Base-by-base conservation (phyloP, 768 basidiomycete genomes). In the Tricholoma matsutake region DNA sequence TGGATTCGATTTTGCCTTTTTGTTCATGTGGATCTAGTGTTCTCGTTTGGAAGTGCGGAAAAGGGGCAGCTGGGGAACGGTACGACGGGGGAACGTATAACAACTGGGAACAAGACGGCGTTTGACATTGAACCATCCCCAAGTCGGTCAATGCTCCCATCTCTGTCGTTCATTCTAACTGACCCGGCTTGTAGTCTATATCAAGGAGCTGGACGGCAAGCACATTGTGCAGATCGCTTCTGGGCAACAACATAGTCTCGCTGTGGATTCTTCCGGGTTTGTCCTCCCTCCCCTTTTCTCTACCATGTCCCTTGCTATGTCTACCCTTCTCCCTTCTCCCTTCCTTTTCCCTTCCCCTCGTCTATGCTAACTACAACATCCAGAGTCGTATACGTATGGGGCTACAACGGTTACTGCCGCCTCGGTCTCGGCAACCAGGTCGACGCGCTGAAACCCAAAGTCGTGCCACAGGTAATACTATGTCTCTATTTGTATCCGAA, bases 31-130 rank as follows among this genome's bases (percentile, higher is more conserved):
- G 22, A 25, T 25, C 22, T 65, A 91, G 93, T 96, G 2, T 98
- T 89, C 67, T 83, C 93, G 1, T 89, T 94, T 64, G 96, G 96
- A 34, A 95, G 92, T 55, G 92, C 87, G 20, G 95, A 97, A 73
- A 87, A 92, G 61, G 96, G 96, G 1, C 96, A 97, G 65, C 79
- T 98, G 0, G 96, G 94, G 0, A 96, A 94, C 71, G 96, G 96
- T 16, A 86, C 86, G 64, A 96, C 94, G 0, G 94, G 96, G n/a
- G 94, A 96, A 73, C 85, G 92, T 35, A 92, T 96, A 60, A 84
- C 88, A 8, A 89, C 90, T 1, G 91, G 90, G 18, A 92, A 92
- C 67, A 94, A 94, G 74, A 85, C 87, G 0, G 86, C 84, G 10
- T 96, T 83, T 67, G 95, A 96, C 68, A 81, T 91, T 18, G 88